A percentile compares a stretch with the other conserved stretches of the same genome.
Evolutionary conservation across 441 rosid species (phyloP).

Genomic region (Capsella rubella): DNA sequence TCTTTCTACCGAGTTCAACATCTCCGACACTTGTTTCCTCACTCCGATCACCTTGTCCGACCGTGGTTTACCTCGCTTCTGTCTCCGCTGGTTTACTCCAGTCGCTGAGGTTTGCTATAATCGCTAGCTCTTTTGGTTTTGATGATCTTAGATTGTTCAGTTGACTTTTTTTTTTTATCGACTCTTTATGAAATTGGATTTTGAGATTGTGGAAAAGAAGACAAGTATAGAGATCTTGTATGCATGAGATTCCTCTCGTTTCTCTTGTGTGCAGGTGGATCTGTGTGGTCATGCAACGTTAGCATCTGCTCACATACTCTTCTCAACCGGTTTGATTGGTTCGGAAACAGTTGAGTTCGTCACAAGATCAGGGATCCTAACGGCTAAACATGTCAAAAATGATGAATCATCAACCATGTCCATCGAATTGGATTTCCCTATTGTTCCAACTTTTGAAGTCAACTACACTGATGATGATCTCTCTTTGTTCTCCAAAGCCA

Average conservation of each 20-base stretch:
- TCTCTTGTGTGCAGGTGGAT: constrained; percentile 49
- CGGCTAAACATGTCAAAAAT: constrained; percentile 52
- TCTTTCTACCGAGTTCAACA: constrained; percentile 71
- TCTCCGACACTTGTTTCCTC: constrained; percentile 65
- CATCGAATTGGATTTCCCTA: constrained; percentile 70
- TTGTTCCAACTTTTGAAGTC: constrained; percentile 45
- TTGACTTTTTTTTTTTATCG: too few species aligned
- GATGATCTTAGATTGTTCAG: neutral
- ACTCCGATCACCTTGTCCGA: constrained; percentile 42
- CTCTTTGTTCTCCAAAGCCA: constrained; percentile 53
- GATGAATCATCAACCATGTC: constrained; percentile 43
- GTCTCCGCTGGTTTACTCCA: constrained; percentile 86
- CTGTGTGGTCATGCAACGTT: constrained; percentile 90
- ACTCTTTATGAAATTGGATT: too few species aligned
- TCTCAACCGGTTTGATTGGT: constrained; percentile 56
- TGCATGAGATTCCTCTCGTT: too few species aligned
- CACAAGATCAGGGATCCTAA: constrained; percentile 71
- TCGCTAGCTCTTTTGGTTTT: neutral
- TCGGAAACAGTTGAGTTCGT: constrained; percentile 63
- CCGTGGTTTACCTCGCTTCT: constrained; percentile 52
- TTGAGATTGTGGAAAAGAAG: too few species aligned
- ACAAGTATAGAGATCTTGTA: too few species aligned
- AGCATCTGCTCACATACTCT: constrained; percentile 76
- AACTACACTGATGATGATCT: constrained; percentile 38
- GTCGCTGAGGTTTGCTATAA: constrained; percentile 53